Evolutionary conservation across 2,329 filamentous ascomycete species (phyloP), one percentile per base, ranked within the genome.

Genomic region (Aschersonia sp.): DNA sequence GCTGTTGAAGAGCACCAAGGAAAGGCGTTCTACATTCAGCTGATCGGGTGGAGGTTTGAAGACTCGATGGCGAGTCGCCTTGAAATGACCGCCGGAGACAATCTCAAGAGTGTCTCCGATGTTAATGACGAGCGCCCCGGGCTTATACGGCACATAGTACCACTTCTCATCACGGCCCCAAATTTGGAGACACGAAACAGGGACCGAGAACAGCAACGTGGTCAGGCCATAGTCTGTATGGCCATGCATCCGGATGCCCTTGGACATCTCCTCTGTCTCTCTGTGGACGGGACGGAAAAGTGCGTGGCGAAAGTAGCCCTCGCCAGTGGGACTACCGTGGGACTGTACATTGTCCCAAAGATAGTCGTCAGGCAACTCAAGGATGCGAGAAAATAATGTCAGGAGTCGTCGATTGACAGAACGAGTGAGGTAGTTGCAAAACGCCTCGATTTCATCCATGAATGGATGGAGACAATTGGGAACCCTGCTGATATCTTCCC

Each of bases 1-100:
- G 44, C 65, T 68, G 56, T 71, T 72, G 55, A 69, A 70, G 2
- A 68, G 56, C 1, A 69, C 67, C 14, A 70, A 51, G 0, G 68
- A 66, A 2, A 69, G 58, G 6, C 69, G 63, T 53, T 69, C 61
- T 42, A 62, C 44, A 39, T 67, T 55, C 32, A 55, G 53, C 43
- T 55, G 53, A 35, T 55, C 53, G 2, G 48, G 41, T 0, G 53
- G 53, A 5, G 53, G 53, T 48, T 54, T 53, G 33, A 46, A 53
- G 12, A 55, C 53, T 14, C 51, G 49, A 14, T 55, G 53, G 2
- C 51, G 50, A 11, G 53, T 55, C 32, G 53, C 53, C 30, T 55
- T 55, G 22, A 55, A 54, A 50, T 55, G 53, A 1, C 53, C 53
- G 4, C 53, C 53, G 1, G 53, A 53, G 0, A 54, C 50, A 6